Evolutionary conservation across 306 rosid species (phyloP), one percentile per base, ranked within the genome.

Genomic region (Spatholobus suberectus): DNA sequence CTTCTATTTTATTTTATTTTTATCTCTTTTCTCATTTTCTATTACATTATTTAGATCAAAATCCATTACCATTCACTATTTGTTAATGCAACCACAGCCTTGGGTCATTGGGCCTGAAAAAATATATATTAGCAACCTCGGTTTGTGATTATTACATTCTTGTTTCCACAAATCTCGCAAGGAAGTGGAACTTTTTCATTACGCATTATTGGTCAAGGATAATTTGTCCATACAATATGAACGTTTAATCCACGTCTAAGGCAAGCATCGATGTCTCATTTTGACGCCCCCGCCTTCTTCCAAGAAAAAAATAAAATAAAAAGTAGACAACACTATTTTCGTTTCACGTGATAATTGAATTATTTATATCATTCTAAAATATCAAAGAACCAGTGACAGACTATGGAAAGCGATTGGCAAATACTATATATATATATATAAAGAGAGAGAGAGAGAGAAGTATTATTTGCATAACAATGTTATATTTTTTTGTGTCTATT

Each of bases 321-420:
- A 12, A 0, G 17, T 44, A 27, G 35, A 62, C 38, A 61, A 68
- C 24, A 49, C 38, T 23, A 27, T 34, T 51, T 21, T 46, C 13
- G 55, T 68, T 14, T 75, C 65, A 32, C 24, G 65, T 32, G 70
- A 14, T 49, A 15, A 14, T 23, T n/a, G 8, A n/a, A 24, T n/a
- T 66, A 20, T 66, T 18, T 70, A 18, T 23, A 11, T 23, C 35
- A 20, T 18, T 70, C 5, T 2, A 5, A 46, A 77, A 12, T 2
- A 15, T 83, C 8, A 12, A 26, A 70, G 9, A 23, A 76, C 3
- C 3, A 47, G 3, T 44, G 38, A 49, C 24, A 41, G 49, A 24
- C 26, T 32, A 6, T 11, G 79, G 6, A 29, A 62, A 24, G 59
- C 62, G 72, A 57, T 24, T 58, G 59, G 44, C 13, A 76, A 82